phyloP scores from a whole-genome alignment of 208 protist species.

The Leishmania tarentolae region DNA sequence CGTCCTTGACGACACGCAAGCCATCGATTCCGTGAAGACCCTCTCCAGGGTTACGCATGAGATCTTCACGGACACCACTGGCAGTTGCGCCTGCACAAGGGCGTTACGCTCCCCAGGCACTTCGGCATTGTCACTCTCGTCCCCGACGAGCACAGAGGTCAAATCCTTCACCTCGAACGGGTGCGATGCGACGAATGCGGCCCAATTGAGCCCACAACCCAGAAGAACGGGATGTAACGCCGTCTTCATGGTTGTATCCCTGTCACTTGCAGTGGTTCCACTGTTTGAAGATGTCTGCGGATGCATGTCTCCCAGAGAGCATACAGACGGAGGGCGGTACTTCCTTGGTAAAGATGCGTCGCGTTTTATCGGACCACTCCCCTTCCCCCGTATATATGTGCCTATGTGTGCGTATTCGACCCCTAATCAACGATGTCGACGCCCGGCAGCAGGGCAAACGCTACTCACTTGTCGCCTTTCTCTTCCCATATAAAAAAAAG shows the following conservation, averaged over 20 bases:
- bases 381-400: not conserved
- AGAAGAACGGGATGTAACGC: not conserved
- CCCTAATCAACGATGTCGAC: not conserved
- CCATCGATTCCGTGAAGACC: not conserved
- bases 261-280: too few relatives aligned
- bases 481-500: not conserved
- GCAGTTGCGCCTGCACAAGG: slow-evolving; percentile 13
- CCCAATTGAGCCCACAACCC: slow-evolving; percentile 25
- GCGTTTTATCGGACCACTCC: not conserved
- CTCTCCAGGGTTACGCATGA: not conserved
- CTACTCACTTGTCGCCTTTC: not conserved
- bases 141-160: not conserved
- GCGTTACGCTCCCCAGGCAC: not conserved
- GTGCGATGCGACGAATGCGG: slow-evolving; percentile 1
- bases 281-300: not conserved
- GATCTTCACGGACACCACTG: not conserved
- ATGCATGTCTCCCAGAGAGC: not conserved
- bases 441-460: not conserved
- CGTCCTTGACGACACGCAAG: not conserved
- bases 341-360: not conserved
- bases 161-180: slow-evolving; percentile 8
- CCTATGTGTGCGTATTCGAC: not conserved
- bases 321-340: not conserved
- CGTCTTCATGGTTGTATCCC: not conserved
- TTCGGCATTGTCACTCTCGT: not conserved